phyloP scores from a whole-genome alignment of 306 rosid genomes.

The Malus sylvestris region DNA sequence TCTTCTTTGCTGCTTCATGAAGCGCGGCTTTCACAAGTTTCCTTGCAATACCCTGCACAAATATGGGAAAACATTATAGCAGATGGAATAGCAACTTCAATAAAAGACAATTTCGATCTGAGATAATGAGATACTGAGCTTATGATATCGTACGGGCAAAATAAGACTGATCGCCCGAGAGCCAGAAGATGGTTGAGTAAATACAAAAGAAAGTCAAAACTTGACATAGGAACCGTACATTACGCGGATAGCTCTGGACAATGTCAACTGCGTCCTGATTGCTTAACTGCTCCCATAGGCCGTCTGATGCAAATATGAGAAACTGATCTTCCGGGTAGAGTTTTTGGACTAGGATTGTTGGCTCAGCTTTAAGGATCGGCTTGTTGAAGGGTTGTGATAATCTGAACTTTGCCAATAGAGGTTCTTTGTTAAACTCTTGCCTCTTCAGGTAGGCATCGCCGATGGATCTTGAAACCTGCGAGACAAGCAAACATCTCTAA shows the following conservation, averaged over 20 bases:
- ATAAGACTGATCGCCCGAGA: not conserved
- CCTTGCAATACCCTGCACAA: conserved; percentile 72
- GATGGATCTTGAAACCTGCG: conserved; percentile 88
- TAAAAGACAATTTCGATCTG: not conserved
- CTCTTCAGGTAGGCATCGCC: conserved; percentile 95
- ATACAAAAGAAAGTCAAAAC: conserved; percentile 3
- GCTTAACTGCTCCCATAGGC: conserved; percentile 91
- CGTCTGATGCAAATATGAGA: conserved; percentile 92
- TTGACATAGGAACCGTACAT: conserved; percentile 43
- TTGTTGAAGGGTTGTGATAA: conserved; percentile 53
- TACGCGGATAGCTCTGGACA: conserved; percentile 65
- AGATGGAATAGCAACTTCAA: not conserved
- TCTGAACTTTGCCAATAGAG: conserved; percentile 75
- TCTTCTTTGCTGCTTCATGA: conserved; percentile 79
- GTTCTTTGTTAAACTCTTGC: conserved; percentile 71
- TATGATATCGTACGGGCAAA: not conserved
- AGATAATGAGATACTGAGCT: not conserved
- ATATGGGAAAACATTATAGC: not conserved
- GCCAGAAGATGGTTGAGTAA: not conserved
- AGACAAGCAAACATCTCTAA: conserved; percentile 12
- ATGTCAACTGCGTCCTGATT: conserved; percentile 86
- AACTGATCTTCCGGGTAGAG: conserved; percentile 67
- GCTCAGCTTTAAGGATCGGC: conserved; percentile 89
- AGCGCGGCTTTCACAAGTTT: conserved; percentile 71
- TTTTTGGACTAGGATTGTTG: conserved; percentile 58